These are phyloP conservation scores for Wickerhamiella lipophila DNA, from an alignment of 805 yeast species.

Conservation along the genomic window DNA sequence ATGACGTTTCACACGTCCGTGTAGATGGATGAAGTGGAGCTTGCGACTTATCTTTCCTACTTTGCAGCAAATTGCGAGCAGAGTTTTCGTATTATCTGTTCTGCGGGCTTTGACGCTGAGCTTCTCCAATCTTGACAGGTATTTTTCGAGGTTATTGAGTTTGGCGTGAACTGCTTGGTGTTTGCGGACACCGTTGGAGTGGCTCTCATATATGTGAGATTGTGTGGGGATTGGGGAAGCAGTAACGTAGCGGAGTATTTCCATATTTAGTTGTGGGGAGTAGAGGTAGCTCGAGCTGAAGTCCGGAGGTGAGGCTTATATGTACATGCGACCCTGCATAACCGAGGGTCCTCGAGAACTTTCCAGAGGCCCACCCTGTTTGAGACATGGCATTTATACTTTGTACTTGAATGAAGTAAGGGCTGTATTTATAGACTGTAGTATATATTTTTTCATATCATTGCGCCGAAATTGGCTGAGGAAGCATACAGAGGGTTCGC, in stretches of 20 bases:
- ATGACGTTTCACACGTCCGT: constrained; percentile 2
- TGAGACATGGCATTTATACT: background rate
- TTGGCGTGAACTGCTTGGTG: background rate
- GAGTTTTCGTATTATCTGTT: background rate
- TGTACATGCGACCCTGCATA: constrained; percentile 1
- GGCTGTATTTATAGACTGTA: too few relatives aligned
- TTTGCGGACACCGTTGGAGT: background rate
- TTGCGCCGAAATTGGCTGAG: too few relatives aligned
- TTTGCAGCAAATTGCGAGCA: background rate
- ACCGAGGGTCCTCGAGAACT: constrained; percentile 1
- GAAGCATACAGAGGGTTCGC: too few relatives aligned
- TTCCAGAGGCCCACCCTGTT: background rate
- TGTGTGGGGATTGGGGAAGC: constrained; percentile 4
- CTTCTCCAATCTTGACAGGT: background rate
- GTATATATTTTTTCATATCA: too few relatives aligned
- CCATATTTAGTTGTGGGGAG: background rate
- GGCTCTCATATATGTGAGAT: background rate
- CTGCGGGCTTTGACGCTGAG: background rate
- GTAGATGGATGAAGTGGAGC: background rate
- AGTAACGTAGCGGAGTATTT: background rate
- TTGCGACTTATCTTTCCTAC: background rate
- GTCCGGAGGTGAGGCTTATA: background rate
- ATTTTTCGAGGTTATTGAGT: background rate
- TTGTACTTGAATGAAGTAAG: too few relatives aligned
- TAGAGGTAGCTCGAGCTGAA: background rate